phyloP scores from a whole-genome alignment of 2,329 filamentous ascomycete species.

The Pezicula neosporulosa region DNA sequence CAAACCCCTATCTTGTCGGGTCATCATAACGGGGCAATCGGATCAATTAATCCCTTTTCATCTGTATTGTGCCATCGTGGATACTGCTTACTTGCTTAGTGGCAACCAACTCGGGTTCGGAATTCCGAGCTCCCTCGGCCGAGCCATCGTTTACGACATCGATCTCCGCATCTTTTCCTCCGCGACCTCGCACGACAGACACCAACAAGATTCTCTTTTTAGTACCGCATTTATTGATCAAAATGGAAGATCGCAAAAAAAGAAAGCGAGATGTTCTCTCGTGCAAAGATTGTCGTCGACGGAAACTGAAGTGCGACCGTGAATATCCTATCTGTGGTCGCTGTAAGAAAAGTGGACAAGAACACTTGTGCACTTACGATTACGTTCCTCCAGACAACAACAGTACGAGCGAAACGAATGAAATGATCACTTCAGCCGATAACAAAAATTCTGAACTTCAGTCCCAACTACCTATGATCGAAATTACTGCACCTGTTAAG shows the following conservation, averaged over 20 bases:
- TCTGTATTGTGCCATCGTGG: no score
- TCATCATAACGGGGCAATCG: no score
- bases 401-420: background rate
- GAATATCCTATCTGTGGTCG: constrained; percentile 1
- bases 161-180: background rate
- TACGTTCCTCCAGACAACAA: background rate
- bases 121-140: no score
- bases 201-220: background rate
- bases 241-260: background rate
- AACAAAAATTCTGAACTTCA: background rate
- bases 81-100: no score
- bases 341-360: background rate
- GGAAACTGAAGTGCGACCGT: constrained; percentile 7
- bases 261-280: constrained; percentile 1
- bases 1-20: no score
- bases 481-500: background rate
- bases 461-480: background rate
- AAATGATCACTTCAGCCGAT: background rate
- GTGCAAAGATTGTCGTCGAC: constrained; percentile 3
- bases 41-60: no score
- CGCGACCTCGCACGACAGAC: background rate
- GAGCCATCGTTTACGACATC: background rate
- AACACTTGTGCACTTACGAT: constrained; percentile 2
- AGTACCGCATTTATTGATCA: background rate
- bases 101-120: no score